Base-by-base conservation (phyloP, 148 eudicot genomes). In the Chenopodium formosanum region DNA sequence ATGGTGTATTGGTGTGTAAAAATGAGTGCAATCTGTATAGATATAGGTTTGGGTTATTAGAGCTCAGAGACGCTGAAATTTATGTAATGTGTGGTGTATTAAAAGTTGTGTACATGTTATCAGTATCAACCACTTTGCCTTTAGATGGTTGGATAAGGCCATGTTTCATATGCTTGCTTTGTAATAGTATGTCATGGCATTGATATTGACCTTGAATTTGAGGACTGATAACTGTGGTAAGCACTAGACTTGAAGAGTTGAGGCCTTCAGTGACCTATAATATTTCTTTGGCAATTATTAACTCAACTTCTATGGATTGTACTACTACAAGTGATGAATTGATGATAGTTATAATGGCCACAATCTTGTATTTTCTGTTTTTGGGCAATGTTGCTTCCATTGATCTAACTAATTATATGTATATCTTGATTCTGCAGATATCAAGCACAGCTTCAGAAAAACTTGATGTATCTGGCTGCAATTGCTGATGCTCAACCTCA, bases 401-500 rank as follows among this genome's bases (percentile, higher is more conserved):
- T 20, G 1, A n/a, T 32, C 12, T 22, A 34, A 32, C 79, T 67
- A 40, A 37, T 67, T 20, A 12, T 22, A 40, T 8, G 7, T 40
- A 40, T 40, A 40, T 13, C 56, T 16, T 81, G 14, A 71, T 2
- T n/a, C 22, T 77, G 66, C 85, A 96, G 99, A 85, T 96, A 94
- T 89, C 97, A 96, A 89, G 93, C 98, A 78, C 95, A 86, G 75
- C 95, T 96, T 81, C 99, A 96, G 86, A 96, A 96, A 89, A 96
- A 96, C 82, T 84, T 94, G 86, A 94, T 94, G 99, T 96, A 91
- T 84, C 87, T 96, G 76, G 99, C 99, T 84, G 99, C 98, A 13
- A 94, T 96, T 75, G 98, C 99, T 76, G 99, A 96, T 89, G 95
- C 98, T 44, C 98, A 96, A 77, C 99, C 98, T n/a, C 98, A 94